Percentiles rank a stretch among this genome's conserved stretches.
Conservation (phyloP, 768 basidiomycete species). For the Tulasnella sp. region DNA sequence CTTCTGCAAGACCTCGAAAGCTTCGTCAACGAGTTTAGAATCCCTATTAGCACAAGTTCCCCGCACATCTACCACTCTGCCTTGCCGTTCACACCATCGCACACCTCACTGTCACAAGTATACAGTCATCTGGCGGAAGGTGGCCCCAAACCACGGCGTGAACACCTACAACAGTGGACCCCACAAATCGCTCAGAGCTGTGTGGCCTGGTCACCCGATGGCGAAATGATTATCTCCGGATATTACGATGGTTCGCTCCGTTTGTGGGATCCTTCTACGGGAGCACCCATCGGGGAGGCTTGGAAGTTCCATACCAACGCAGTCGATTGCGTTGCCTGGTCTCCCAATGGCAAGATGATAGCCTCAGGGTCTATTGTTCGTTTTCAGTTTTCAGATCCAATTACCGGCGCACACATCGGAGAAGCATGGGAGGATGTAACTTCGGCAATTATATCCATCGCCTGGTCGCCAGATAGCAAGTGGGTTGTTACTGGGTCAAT, state of each 20-base stretch:
- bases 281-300: slow-evolving; percentile 22
- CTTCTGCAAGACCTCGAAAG: too few species aligned
- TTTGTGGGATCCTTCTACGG: slow-evolving; percentile 37
- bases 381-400: background rate
- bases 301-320: slow-evolving; percentile 20
- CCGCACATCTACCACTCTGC: too few species aligned
- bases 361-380: slow-evolving; percentile 31
- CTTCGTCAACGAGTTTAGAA: too few species aligned
- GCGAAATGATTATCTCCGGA: too few species aligned
- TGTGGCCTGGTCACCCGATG: too few species aligned
- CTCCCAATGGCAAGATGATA: slow-evolving; percentile 33
- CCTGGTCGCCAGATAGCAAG: background rate
- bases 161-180: too few species aligned
- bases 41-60: too few species aligned
- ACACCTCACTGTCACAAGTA: too few species aligned
- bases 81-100: too few species aligned
- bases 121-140: too few species aligned
- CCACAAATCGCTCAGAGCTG: too few species aligned
- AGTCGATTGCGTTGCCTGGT: slow-evolving; percentile 33
- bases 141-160: too few species aligned
- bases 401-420: background rate
- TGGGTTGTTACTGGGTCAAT: background rate
- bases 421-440: background rate
- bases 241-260: slow-evolving; percentile 27
- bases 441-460: background rate